Base-by-base conservation (phyloP, 1,139 yeast genomes). In the Candida smagusa region DNA sequence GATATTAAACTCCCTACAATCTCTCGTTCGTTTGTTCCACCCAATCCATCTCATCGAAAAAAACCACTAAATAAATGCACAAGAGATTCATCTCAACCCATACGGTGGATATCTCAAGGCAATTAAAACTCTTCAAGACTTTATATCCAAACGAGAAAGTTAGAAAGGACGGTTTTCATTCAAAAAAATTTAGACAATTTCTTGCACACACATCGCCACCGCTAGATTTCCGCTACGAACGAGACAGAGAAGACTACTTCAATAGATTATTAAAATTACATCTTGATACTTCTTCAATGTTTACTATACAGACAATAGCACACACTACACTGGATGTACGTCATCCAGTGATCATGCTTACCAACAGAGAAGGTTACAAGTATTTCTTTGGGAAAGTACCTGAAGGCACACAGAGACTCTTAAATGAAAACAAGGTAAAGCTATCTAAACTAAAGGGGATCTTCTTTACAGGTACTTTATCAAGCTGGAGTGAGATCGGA, bases 371-470 rank as follows among this genome's bases (percentile, higher is more conserved):
- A 19, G 83, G 92, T 8, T 72, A 72, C 36, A 67, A 81, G 41
- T 86, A 81, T 50, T 61, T 89, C 33, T 75, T 92, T 54, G 98
- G 98, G 2, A 79, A 82, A 40, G 61, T 87, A 3, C 79, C 94
- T 4, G 97, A 89, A 54, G 97, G 97, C 1, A 64, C 89, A 0
- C 98, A 92, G 56, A 68, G 98, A 48, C 64, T 74, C 7, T 58
- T 83, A 36, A 74, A 75, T 42, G 84, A 80, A 41, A 68, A 72
- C 43, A 72, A 75, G 36, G 57, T 79, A 19, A 66, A 74, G 43
- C 62, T 81, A 13, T 74, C 74, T 31, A 81, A 77, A 46, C 61
- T 88, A 26, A 72, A 76, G 38, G 77, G 80, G 24, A 68, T 90
- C 2, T 89, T 87, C 51, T 53, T 90, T 6, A 81, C 96, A 0